A percentile compares a stretch with the other conserved stretches of the same genome.
Conservation (phyloP, 2,329 filamentous ascomycete species). For the Ilyonectria robusta region DNA sequence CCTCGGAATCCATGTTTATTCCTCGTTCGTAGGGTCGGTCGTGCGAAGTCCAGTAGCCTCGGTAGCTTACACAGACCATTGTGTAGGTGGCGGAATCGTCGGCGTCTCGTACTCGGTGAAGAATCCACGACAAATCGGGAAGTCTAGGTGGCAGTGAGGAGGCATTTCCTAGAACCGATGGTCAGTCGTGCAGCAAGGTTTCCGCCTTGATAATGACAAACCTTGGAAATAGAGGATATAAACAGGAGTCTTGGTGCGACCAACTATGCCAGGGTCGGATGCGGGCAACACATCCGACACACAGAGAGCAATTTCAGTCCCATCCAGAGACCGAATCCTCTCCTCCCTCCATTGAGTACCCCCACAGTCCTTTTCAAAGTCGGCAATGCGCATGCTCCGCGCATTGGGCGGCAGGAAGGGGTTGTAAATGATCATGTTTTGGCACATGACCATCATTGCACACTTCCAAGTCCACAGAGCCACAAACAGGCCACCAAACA, state of each 20-base stretch:
- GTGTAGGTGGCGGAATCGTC: constrained; percentile 58
- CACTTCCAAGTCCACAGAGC: constrained; percentile 78
- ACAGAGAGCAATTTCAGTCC: constrained; percentile 74
- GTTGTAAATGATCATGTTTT: constrained; percentile 88
- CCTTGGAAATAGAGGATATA: constrained; percentile 59
- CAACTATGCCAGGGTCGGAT: constrained; percentile 4
- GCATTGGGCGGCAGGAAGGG: constrained; percentile 81
- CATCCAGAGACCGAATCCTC: constrained; percentile 72
- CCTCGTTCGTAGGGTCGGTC: constrained; percentile 79
- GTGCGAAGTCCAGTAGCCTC: constrained; percentile 84
- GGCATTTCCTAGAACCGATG: constrained; percentile 64
- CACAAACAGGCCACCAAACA: constrained; percentile 77
- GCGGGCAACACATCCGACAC: constrained; percentile 59
- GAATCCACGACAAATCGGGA: constrained; percentile 68
- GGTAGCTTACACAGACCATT: constrained; percentile 72
- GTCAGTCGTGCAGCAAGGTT: constrained; percentile 40
- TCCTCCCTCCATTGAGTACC: constrained; percentile 79
- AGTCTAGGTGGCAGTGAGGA: constrained; percentile 71
- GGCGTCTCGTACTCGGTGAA: constrained; percentile 61
- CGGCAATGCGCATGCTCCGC: constrained; percentile 74
- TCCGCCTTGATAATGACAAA: constrained; percentile 25
- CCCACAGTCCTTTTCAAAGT: constrained; percentile 72
- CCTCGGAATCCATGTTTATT: constrained; percentile 77
- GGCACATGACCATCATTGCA: constrained; percentile 81
- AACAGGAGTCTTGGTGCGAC: constrained; percentile 51